Evolutionary conservation across 345 rosid genomes (phyloP).

Genomic region (Fremontodendron californicum): DNA sequence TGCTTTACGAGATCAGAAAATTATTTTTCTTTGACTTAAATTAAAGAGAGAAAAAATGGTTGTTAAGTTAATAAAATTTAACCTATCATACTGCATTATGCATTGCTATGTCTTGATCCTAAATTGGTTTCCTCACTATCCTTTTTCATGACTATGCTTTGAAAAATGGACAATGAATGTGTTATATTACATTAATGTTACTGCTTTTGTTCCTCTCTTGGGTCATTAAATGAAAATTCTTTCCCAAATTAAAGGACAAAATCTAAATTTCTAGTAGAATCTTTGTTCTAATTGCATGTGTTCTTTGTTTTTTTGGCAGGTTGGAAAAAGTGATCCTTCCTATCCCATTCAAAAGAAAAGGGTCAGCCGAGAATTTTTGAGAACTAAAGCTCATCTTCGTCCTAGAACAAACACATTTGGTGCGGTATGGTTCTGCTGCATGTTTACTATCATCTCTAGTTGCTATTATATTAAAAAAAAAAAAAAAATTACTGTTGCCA

Average conservation of each 20-base stretch:
- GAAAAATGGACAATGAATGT: not conserved
- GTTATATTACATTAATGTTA: not conserved
- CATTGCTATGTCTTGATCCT: not conserved
- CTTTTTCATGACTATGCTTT: not conserved
- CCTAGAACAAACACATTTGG: conserved; percentile 96
- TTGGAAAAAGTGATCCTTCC: conserved; percentile 88
- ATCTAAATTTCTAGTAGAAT: not conserved
- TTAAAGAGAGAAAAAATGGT: not conserved
- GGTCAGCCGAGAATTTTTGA: conserved; percentile 84
- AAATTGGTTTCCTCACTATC: not conserved
- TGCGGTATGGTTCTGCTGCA: conserved; percentile 51
- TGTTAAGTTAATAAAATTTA: not conserved
- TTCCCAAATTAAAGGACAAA: not conserved
- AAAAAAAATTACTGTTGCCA: not conserved
- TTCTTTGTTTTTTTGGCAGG: conserved; percentile 31
- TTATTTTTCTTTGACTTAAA: not conserved
- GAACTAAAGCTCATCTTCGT: conserved; percentile 97
- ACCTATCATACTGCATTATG: not conserved
- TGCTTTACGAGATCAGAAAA: not conserved
- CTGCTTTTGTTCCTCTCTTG: not conserved
- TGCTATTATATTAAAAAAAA: too few species aligned
- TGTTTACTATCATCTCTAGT: conserved; percentile 1
- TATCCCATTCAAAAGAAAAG: conserved; percentile 96
- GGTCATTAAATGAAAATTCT: not conserved
- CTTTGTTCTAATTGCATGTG: not conserved